These are phyloP conservation scores for Thalassiosira exigua DNA, from an alignment of 352 stramenopile genomes.

Conservation along the genomic window DNA sequence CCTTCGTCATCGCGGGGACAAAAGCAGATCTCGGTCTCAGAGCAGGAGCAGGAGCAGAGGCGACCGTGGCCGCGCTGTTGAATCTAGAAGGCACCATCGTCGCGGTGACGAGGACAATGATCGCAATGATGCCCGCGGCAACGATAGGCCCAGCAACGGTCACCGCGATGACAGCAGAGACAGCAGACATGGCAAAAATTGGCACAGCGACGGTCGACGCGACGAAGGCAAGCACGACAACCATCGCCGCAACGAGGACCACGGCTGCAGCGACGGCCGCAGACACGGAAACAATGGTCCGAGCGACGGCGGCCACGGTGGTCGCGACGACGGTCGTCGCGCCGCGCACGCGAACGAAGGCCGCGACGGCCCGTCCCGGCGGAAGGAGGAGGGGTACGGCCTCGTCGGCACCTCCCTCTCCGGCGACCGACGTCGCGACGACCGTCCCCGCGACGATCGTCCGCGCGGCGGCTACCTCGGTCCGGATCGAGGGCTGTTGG, in stretches of 20 bases:
- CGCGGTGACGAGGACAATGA: neutral
- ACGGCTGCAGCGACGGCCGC: neutral
- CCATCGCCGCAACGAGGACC: neutral
- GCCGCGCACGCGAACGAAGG: neutral
- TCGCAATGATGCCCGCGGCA: conserved; percentile 6
- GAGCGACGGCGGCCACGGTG: neutral
- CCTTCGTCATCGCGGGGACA: neutral
- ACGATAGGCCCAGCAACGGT: conserved; percentile 4
- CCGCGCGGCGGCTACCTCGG: neutral
- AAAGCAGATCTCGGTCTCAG: too few relatives aligned
- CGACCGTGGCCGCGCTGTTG: neutral
- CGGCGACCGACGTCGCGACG: too few relatives aligned
- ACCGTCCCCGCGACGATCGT: neutral
- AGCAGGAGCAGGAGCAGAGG: conserved; percentile 10
- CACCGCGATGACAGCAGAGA: neutral
- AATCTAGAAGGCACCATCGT: conserved; percentile 15
- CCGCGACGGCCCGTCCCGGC: neutral
- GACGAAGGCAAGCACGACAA: conserved; percentile 4
- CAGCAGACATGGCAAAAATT: conserved; percentile 4
- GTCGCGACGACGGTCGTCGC: neutral
- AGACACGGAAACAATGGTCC: neutral
- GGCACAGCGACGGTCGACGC: neutral
- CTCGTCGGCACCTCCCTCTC: conserved; percentile 17
- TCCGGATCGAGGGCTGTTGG: conserved; percentile 8
- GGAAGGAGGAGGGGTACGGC: conserved; percentile 12